Evolutionary conservation across 192 early-diverging fungal genomes (phyloP), one percentile per base, ranked within the genome.

Genomic region (Irineochytrium annulatum): DNA sequence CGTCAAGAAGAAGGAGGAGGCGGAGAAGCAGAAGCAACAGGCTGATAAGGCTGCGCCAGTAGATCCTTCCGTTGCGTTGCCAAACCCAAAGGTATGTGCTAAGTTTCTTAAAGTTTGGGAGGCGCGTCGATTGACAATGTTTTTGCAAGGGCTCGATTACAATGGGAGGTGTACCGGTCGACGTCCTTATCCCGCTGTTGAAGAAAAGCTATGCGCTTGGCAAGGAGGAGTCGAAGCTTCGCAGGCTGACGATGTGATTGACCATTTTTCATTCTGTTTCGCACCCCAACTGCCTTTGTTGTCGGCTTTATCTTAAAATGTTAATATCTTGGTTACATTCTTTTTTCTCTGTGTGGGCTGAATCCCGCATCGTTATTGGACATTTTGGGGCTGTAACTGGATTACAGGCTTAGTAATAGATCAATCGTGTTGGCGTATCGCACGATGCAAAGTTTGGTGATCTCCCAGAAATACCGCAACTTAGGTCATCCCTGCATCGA

Each of bases 101-200:
- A n/a, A n/a, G n/a, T n/a, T n/a, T n/a, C n/a, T n/a, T n/a, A n/a
- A n/a, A n/a, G n/a, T n/a, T n/a, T n/a, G n/a, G n/a, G n/a, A n/a
- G n/a, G n/a, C n/a, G n/a, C n/a, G n/a, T n/a, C n/a, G n/a, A n/a
- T n/a, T n/a, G n/a, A n/a, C n/a, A n/a, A n/a, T n/a, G n/a, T n/a
- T n/a, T n/a, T n/a, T n/a, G n/a, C n/a, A n/a, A n/a, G n/a, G 62
- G 69, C 22, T 62, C 51, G 30, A 70, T 76, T 44, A 72, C 74
- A 22, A 65, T 76, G 66, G 74, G 51, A 32, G 74, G 74, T 1
- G 56, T 76, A 31, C 74, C 74, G 29, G 55, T 76, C n/a, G 74
- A 76, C 53, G 68, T 71, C 17, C 53, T 75, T 30, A 57, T 75
- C 29, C 73, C 68, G 32, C 32, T 75, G 57, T 52, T 75, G 49